Evolutionary conservation across 2,329 filamentous ascomycete genomes (phyloP), one percentile per base, ranked within the genome.

Genomic region (Ophiognomonia clavigignenti-juglandacearum): DNA sequence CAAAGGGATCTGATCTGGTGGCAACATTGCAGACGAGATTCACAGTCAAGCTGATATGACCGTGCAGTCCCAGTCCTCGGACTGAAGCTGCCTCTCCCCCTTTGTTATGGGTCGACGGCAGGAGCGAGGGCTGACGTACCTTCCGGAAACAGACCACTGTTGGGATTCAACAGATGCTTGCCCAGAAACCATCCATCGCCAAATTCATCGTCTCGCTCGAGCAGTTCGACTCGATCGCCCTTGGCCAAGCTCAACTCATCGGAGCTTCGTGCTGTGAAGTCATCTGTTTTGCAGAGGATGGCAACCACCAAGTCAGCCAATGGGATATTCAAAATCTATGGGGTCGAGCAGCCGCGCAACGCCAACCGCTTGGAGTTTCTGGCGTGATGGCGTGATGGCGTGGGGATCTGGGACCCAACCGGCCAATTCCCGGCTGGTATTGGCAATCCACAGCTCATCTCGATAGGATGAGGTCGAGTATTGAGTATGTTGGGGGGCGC

Each of bases 241-340:
- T 95, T 95, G 46, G 81, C 74, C 55, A 98, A 75, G 57, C 82
- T 95, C 61, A 98, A 76, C 74, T 98, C 93, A 69, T 98, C 93
- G 48, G 88, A 86, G 66, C 90, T 95, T 56, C 93, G 83, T 48
- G 92, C 91, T 57, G 83, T 74, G 65, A 98, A 97, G 68, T 96
- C 90, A 69, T 98, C 89, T 95, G 54, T 39, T 45, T 29, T 36
- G 19, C 14, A 9, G 24, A 36, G 20, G 16, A 39, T 29, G 41
- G 38, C 41, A 22, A 39, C 26, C 41, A 23, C 39, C 39, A 27
- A 45, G 49, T 52, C 38, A 52, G 49, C 34, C 39, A 20, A 27
- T n/a, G 34, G 37, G 39, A 48, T 48, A 19, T 36, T 31, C 31
- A 36, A n/a, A n/a, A n/a, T n/a, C 22, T 22, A 20, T 3, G 18